Conservation (phyloP, 495 filamentous ascomycete species). For the Penicillium antarcticum region DNA sequence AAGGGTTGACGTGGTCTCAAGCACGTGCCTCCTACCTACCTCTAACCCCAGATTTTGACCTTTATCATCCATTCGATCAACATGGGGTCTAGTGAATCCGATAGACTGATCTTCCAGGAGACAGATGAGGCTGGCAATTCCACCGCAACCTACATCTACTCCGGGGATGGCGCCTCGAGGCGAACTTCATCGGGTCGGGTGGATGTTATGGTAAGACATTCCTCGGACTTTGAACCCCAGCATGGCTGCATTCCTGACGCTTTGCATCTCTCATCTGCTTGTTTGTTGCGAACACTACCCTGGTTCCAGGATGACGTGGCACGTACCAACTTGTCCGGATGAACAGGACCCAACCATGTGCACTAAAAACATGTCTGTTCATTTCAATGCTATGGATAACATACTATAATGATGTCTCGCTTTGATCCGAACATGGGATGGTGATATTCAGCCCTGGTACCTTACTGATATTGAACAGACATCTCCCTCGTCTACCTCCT, state of each 20-base stretch:
- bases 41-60: not conserved
- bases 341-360: too few species aligned
- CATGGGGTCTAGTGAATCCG: slow-evolving; percentile 18
- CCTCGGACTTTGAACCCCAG: not conserved
- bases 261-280: not conserved
- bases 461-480: not conserved
- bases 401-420: too few species aligned
- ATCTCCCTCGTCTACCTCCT: slow-evolving; percentile 11
- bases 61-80: not conserved
- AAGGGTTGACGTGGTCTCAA: not conserved
- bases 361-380: not conserved
- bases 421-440: not conserved
- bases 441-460: not conserved
- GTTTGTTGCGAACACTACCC: not conserved
- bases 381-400: not conserved
- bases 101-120: slow-evolving; percentile 30
- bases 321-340: too few species aligned
- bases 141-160: slow-evolving; percentile 37
- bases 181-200: slow-evolving; percentile 19
- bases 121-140: slow-evolving; percentile 37
- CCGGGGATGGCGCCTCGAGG: slow-evolving; percentile 9
- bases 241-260: not conserved
- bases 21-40: slow-evolving; percentile 4
- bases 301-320: not conserved
- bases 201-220: slow-evolving; percentile 33